Evolutionary conservation across 2,329 filamentous ascomycete genomes (phyloP).

Genomic region (Rhynchosporium agropyri): DNA sequence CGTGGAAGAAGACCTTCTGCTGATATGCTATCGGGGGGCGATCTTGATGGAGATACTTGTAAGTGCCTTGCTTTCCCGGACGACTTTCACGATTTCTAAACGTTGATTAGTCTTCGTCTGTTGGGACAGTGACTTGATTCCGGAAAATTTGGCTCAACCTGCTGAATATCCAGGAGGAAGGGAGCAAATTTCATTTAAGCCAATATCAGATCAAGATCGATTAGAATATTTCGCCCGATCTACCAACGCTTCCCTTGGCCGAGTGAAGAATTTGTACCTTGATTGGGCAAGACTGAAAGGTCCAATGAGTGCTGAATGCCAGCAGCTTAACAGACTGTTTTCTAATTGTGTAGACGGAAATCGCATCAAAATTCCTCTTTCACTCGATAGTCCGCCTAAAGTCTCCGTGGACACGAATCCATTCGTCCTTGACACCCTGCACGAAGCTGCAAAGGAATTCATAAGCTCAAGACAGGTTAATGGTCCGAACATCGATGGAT

Average conservation of each 20-base stretch:
- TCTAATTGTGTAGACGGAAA: conserved; percentile 17
- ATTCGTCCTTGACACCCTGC: conserved; percentile 18
- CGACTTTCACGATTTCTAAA: background rate
- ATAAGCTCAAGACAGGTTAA: conserved; percentile 4
- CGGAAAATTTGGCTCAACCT: conserved; percentile 2
- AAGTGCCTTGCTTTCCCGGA: background rate
- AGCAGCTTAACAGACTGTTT: conserved; percentile 12
- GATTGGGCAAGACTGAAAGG: conserved; percentile 13
- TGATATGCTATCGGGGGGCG: conserved; percentile 2
- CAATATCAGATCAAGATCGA: conserved; percentile 10
- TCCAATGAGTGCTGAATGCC: conserved; percentile 13
- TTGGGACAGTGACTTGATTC: conserved; percentile 11
- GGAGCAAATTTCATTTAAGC: conserved; percentile 10
- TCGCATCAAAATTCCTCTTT: conserved; percentile 19
- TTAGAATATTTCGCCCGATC: conserved; percentile 9
- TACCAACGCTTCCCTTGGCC: conserved; percentile 8
- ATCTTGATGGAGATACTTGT: conserved; percentile 14
- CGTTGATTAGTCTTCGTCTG: conserved; percentile 2
- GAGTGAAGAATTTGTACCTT: conserved; percentile 9
- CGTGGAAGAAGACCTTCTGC: conserved; percentile 3
- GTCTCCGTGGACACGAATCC: background rate
- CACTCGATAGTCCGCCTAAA: conserved; percentile 17
- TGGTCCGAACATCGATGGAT: conserved; percentile 16
- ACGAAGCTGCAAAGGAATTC: conserved; percentile 16
- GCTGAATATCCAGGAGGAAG: conserved; percentile 9